phyloP scores from a whole-genome alignment of 1,284 basidiomycete species.

The Hypsizygus ulmarius region DNA sequence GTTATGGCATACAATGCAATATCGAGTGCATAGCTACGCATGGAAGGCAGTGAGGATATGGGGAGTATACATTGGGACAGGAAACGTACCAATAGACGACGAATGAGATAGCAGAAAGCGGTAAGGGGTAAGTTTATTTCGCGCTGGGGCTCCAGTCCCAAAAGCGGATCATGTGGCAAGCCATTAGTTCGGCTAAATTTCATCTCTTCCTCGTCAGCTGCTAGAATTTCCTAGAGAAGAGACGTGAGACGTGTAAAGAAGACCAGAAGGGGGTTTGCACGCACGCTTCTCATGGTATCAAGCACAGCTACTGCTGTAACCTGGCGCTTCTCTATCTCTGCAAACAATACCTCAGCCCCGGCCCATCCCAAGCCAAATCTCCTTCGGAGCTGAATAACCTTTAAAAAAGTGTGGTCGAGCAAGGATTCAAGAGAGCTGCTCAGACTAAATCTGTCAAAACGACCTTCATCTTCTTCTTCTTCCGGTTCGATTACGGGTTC shows the following conservation, averaged over 20 bases:
- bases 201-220: constrained; percentile 47
- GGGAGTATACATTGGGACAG: background rate
- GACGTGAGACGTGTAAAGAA: background rate
- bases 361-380: constrained; percentile 59
- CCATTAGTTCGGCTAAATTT: constrained; percentile 36
- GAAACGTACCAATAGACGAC: constrained; percentile 51
- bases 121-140: constrained; percentile 54
- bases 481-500: constrained; percentile 18
- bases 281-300: constrained; percentile 30
- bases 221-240: constrained; percentile 31
- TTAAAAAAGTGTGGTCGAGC: constrained; percentile 50
- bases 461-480: constrained; percentile 33
- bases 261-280: constrained; percentile 3
- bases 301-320: constrained; percentile 37
- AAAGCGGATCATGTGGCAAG: constrained; percentile 54
- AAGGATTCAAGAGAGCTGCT: constrained; percentile 57
- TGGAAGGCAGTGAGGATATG: background rate
- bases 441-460: constrained; percentile 56
- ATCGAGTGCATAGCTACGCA: constrained; percentile 56
- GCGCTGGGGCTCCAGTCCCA: constrained; percentile 25
- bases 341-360: constrained; percentile 53
- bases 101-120: constrained; percentile 57
- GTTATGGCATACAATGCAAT: constrained; percentile 63
- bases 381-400: constrained; percentile 47
- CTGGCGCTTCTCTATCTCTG: constrained; percentile 48